Conservation (phyloP, 1,139 yeast species). For the Pichiaceae sp. region DNA sequence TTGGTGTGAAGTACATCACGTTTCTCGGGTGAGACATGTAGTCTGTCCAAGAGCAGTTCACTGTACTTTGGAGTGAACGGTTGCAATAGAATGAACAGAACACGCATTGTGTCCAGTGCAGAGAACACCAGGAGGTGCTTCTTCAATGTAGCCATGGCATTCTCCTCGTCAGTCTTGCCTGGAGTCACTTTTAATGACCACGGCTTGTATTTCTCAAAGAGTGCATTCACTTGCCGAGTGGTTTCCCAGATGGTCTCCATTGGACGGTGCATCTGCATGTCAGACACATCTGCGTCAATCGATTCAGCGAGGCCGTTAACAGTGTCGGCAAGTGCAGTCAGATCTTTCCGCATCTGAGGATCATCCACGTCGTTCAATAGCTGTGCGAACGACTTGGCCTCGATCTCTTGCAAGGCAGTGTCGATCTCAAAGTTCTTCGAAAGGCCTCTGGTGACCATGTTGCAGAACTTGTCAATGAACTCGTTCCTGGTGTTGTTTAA, state of each 20-base stretch:
- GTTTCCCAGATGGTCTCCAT: conserved; percentile 55
- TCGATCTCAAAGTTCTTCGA: conserved; percentile 58
- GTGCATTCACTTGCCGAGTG: conserved; percentile 53
- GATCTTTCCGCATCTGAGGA: conserved; percentile 8
- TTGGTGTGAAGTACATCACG: conserved; percentile 31
- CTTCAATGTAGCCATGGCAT: conserved; percentile 14
- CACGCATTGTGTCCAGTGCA: conserved; percentile 66
- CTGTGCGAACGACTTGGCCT: conserved; percentile 4
- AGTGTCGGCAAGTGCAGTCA: conserved; percentile 16
- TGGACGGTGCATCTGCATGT: conserved; percentile 53
- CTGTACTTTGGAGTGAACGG: conserved; percentile 71
- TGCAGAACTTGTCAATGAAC: conserved; percentile 77
- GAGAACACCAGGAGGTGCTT: conserved; percentile 50
- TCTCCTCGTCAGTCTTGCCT: conserved; percentile 11
- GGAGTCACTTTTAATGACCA: conserved; percentile 26
- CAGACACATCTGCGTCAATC: conserved; percentile 34
- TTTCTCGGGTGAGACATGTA: conserved; percentile 39
- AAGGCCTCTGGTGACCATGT: conserved; percentile 65
- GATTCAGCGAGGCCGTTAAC: conserved; percentile 23
- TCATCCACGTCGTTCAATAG: conserved; percentile 11
- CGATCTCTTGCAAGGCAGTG: conserved; percentile 28
- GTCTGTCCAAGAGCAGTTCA: conserved; percentile 47
- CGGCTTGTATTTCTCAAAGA: conserved; percentile 44
- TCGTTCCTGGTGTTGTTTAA: conserved; percentile 48
- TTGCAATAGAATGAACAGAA: conserved; percentile 54